These are phyloP conservation scores for Murraya koenigii DNA, from an alignment of 345 rosid species.

Conservation along the genomic window DNA sequence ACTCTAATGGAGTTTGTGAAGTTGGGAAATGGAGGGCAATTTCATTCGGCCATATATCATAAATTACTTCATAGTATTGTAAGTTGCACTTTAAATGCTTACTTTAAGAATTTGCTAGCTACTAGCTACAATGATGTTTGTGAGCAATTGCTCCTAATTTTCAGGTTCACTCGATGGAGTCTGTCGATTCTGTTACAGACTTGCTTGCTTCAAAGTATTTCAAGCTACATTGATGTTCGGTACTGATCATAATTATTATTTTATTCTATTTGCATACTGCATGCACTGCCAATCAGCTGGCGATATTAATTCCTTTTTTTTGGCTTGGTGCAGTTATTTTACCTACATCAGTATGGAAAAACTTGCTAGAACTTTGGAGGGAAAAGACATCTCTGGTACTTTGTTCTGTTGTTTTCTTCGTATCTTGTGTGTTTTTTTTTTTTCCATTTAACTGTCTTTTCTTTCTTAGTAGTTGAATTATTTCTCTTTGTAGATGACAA, in stretches of 20 bases:
- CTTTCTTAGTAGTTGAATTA: conserved; percentile 9
- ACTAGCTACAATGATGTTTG: neutral
- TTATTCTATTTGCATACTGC: neutral
- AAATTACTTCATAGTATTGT: conserved; percentile 64
- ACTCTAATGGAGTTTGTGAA: conserved; percentile 82
- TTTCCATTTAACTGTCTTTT: neutral
- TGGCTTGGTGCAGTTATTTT: conserved; percentile 47
- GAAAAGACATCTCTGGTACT: conserved; percentile 40
- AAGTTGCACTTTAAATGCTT: conserved; percentile 19
- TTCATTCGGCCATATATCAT: conserved; percentile 69
- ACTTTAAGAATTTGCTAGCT: neutral
- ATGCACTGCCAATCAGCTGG: neutral
- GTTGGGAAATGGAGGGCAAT: conserved; percentile 62
- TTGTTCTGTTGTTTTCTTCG: neutral
- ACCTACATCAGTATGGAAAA: conserved; percentile 79
- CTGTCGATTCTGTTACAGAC: conserved; percentile 43
- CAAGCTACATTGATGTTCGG: conserved; percentile 75
- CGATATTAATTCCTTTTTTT: neutral
- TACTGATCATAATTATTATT: conserved; percentile 19
- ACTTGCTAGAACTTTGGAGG: conserved; percentile 49
- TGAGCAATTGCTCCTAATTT: neutral
- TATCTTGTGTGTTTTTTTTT: neutral
- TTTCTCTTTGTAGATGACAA: conserved; percentile 28
- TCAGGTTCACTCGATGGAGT: conserved; percentile 51
- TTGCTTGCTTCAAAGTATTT: conserved; percentile 68